phyloP scores from a whole-genome alignment of 345 rosid genomes.

The Theobroma cacao region DNA sequence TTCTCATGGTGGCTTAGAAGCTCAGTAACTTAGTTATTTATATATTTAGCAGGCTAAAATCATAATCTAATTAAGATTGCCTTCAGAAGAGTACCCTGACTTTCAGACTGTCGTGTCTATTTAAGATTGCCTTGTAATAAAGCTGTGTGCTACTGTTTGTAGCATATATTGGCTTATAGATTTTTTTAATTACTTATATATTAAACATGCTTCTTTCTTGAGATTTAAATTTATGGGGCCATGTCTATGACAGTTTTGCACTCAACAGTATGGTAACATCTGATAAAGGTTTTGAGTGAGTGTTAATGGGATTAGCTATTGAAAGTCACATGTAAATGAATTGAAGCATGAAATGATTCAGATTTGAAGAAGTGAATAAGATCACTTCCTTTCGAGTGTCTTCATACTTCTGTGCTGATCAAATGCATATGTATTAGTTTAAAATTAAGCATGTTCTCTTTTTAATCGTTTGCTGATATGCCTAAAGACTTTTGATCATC shows the following conservation, averaged over 20 bases:
- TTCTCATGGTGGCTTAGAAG: no score
- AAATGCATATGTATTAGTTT: background rate
- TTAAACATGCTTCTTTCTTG: background rate
- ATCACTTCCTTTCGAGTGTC: background rate
- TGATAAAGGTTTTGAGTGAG: background rate
- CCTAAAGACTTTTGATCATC: background rate
- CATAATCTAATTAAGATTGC: no score
- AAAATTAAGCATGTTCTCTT: background rate
- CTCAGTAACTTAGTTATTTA: no score
- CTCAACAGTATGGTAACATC: background rate
- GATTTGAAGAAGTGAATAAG: background rate
- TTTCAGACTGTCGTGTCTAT: no score
- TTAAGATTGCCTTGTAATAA: no score
- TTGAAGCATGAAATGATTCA: background rate
- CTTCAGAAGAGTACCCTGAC: no score
- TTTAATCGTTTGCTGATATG: background rate
- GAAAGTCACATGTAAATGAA: constrained; percentile 3
- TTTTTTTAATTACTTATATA: background rate
- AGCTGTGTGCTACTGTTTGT: background rate
- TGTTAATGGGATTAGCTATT: background rate
- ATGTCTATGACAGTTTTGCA: background rate
- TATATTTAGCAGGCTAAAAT: no score
- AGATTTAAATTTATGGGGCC: background rate
- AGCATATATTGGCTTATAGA: constrained; percentile 1
- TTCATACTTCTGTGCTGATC: background rate